phyloP scores from a whole-genome alignment of 345 rosid genomes.

The Populus davidiana region DNA sequence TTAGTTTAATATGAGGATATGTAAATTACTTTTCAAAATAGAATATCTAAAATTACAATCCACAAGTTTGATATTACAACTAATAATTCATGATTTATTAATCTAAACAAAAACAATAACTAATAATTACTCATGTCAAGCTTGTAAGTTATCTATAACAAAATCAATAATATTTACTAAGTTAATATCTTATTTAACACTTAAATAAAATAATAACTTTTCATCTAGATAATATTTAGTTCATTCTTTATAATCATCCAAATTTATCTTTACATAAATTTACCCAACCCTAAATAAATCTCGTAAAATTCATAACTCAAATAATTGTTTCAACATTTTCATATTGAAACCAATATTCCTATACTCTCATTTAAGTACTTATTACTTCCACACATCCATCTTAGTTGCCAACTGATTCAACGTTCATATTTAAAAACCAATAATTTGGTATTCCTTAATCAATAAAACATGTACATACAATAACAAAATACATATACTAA shows the following conservation, averaged over 20 bases:
- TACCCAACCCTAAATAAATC: background rate
- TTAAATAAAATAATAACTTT: background rate
- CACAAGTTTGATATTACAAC: too few species aligned
- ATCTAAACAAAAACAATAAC: too few species aligned
- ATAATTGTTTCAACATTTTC: too few species aligned
- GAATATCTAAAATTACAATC: too few species aligned
- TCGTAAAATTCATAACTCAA: too few species aligned
- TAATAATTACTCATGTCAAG: too few species aligned
- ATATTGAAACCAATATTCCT: background rate
- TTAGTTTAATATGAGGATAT: too few species aligned
- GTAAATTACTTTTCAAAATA: too few species aligned
- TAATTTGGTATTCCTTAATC: background rate
- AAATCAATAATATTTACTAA: background rate
- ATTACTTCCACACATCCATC: too few species aligned
- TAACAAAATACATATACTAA: too few species aligned
- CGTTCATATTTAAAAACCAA: background rate
- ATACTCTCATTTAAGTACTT: background rate
- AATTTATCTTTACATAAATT: background rate
- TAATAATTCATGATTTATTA: background rate
- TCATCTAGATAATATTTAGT: background rate
- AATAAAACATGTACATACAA: too few species aligned
- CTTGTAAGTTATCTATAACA: background rate
- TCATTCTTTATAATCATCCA: background rate
- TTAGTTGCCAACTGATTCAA: accelerated
- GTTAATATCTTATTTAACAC: background rate